phyloP scores from a whole-genome alignment of 305 asterid genomes.

The Striga hermonthica region DNA sequence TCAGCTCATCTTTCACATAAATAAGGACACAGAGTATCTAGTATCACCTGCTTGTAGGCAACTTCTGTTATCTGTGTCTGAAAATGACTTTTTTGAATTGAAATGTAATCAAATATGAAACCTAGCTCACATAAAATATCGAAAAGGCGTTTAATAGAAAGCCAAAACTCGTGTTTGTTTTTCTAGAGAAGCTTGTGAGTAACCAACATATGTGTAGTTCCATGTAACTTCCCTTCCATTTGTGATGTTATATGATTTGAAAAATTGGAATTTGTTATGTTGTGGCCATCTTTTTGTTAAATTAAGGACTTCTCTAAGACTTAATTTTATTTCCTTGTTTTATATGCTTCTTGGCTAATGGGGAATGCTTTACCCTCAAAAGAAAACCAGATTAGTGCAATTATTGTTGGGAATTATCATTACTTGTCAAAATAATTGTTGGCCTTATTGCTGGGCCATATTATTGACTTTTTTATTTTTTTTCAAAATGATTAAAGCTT shows the following conservation, averaged over 20 bases:
- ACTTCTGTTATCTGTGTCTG: background rate
- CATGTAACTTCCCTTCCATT: background rate
- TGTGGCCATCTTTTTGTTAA: slow-evolving; percentile 7
- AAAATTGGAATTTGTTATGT: slow-evolving; percentile 2
- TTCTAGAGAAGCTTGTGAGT: background rate
- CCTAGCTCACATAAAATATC: background rate
- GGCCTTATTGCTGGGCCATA: slow-evolving; percentile 19
- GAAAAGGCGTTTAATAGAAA: background rate
- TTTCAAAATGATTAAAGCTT: slow-evolving; percentile 50
- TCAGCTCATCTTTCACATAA: background rate
- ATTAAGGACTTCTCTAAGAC: background rate
- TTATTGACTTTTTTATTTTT: slow-evolving; percentile 23
- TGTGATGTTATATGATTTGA: background rate
- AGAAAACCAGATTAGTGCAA: background rate
- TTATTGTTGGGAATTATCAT: background rate
- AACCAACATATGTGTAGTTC: background rate
- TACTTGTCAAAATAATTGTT: slow-evolving; percentile 13
- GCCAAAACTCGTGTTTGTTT: background rate
- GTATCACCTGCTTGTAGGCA: slow-evolving; percentile 1
- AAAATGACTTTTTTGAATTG: background rate
- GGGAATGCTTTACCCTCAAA: slow-evolving; percentile 9
- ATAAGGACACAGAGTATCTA: background rate
- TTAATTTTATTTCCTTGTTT: slow-evolving; percentile 11
- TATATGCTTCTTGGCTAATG: slow-evolving; percentile 22
- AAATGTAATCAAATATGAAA: slow-evolving; percentile 3